phyloP scores from a whole-genome alignment of 2,329 filamentous ascomycete species.

The Diaporthe vexans region DNA sequence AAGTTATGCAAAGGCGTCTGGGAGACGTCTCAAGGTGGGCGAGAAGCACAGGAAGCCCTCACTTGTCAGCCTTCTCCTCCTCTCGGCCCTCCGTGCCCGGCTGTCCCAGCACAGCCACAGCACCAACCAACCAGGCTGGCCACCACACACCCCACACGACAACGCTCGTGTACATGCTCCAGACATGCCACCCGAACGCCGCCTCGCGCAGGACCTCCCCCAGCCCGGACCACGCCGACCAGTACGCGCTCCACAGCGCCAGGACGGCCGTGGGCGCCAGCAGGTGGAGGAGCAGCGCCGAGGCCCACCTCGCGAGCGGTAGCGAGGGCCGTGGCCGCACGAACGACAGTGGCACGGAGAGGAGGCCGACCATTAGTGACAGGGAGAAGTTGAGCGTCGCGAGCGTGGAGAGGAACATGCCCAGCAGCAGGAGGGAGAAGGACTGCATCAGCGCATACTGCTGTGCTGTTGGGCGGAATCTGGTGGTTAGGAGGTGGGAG shows the following conservation, averaged over 20 bases:
- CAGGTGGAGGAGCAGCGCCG: conserved; percentile 67
- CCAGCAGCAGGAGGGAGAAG: conserved; percentile 91
- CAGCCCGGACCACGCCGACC: conserved; percentile 53
- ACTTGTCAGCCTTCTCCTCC: background rate
- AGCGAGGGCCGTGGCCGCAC: conserved; percentile 63
- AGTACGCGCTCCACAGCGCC: conserved; percentile 60
- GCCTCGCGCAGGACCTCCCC: conserved; percentile 76
- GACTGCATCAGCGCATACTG: conserved; percentile 86
- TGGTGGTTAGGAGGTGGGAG: conserved; percentile 66
- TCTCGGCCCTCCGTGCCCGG: conserved; percentile 40
- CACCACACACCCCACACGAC: conserved; percentile 97
- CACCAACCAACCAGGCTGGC: conserved; percentile 86
- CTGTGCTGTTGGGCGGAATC: conserved; percentile 71
- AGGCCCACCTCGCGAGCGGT: conserved; percentile 56
- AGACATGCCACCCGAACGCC: conserved; percentile 90
- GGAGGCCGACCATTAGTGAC: conserved; percentile 84
- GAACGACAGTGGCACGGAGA: conserved; percentile 86
- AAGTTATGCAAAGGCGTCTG: too few relatives aligned
- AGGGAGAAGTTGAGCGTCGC: conserved; percentile 97
- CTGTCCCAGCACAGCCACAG: conserved; percentile 65
- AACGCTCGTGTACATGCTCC: conserved; percentile 89
- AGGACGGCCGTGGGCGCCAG: conserved; percentile 73
- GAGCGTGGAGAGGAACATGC: conserved; percentile 91
- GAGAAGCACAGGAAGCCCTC: background rate
- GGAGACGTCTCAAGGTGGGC: too few relatives aligned